Evolutionary conservation across 768 basidiomycete genomes (phyloP), one percentile per base, ranked within the genome.

Genomic region (Suillus bovinus): DNA sequence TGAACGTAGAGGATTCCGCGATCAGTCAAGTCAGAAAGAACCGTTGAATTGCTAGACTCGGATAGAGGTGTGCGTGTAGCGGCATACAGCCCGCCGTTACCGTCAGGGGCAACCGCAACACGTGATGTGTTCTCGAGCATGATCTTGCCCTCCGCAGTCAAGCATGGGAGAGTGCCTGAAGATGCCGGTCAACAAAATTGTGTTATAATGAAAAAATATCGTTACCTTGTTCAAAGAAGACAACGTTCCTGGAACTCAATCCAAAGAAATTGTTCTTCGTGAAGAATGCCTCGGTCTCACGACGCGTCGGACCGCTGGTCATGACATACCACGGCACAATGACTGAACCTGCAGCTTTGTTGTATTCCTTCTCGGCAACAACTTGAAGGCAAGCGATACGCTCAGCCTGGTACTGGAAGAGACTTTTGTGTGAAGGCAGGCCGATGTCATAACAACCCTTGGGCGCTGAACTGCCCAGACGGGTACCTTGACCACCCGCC

Each of bases 391-490:
- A 86, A 63, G 83, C 82, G 73, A 99, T 97, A 60, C 97, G 86
- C 78, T 96, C 95, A n/a, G 96, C 97, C 76, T 99, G 97, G 67
- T 92, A 90, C 69, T 97, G 94, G 81, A 99, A 99, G 60, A 99
- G 87, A 14, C 89, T 86, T 77, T 95, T 96, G 78, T 93, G 89
- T 27, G 93, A 94, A 13, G 95, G 93, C 38, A 99, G 81, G 16
- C 91, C 93, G 67, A 99, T 98, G 74, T 99, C 95, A 77, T 98
- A 99, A 80, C 96, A 97, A 5, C 97, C 97, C 73, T 99, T 99
- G 24, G 97, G 97, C 6, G 91, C 91, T 34, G 83, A 85, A 70
- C 92, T 94, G 34, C 97, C 97, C 47, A 99, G 79, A 60, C 97
- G 84, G 22, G 96, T 97, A 16, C 97, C 97, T 78, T 99, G 97